Base-by-base conservation (phyloP, 352 stramenopile species). In the Phytopythium delawarense region DNA sequence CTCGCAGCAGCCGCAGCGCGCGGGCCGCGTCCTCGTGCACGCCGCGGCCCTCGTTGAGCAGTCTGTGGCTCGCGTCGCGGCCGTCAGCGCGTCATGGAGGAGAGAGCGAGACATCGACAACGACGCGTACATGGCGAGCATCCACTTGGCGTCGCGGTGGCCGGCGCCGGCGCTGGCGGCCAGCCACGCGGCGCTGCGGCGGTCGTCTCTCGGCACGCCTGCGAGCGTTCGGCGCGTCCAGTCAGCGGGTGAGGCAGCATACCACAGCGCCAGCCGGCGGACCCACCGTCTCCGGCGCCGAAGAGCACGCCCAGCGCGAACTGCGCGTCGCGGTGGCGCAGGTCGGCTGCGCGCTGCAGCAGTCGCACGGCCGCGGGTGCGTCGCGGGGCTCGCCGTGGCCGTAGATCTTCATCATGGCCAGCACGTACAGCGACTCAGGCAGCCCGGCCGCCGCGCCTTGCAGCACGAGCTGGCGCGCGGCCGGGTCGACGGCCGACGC, bases 321-420 rank as follows among this genome's bases (percentile, higher is more conserved):
- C 34, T 82, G 65, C 2, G 77, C 75, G 44, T 87, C 75, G 8
- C 54, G 59, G 13, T 87, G 75, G 4, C 61, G 59, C 37, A 54
- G 61, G 2, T 66, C 46, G 4, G 75, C 72, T 20, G 72, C 69
- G 61, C 61, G 57, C 0, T 32, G 46, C 16, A 87, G 55, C 39
- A 82, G 46, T 21, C 57, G 53, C 32, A 79, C 71, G 9, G 78
- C 72, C 15, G 57, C 63, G 11, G n/a, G 39, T 23, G 67, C 35
- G 49, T 83, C 71, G 23, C 61, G 61, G 8, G 66, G 50, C 16
- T 83, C 63, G 12, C 77, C 75, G 56, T 81, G 73, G 48, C 77
- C 75, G 64, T 87, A 87, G 59, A 81, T 66, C 34, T 77, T 76
- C 56, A 83, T 66, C 64, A 87, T 72, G 12, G 75, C 78, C 21